These are phyloP conservation scores for Tricholoma sp. DNA, from an alignment of 768 basidiomycete species.

Conservation along the genomic window DNA sequence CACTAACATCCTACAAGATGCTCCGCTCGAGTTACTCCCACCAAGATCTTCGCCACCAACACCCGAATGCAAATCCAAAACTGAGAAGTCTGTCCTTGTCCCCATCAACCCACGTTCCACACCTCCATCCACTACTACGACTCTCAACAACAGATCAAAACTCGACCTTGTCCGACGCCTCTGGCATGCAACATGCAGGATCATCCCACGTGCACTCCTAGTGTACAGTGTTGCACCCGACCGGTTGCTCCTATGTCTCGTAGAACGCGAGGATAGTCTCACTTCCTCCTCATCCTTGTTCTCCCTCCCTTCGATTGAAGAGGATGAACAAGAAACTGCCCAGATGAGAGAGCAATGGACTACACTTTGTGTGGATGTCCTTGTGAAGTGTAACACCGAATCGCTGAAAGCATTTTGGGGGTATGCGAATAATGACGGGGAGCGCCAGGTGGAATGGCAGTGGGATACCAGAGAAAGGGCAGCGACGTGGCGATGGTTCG, in stretches of 20 bases:
- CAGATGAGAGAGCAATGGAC: conserved; percentile 55
- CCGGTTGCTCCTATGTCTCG: conserved; percentile 43
- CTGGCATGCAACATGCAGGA: conserved; percentile 43
- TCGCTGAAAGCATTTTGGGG: conserved; percentile 55
- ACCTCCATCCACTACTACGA: conserved; percentile 5
- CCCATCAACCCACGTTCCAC: conserved; percentile 6
- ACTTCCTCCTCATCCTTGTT: conserved; percentile 24
- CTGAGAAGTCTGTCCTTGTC: background rate
- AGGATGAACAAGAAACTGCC: conserved; percentile 21
- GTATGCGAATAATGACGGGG: conserved; percentile 18
- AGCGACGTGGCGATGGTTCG: conserved; percentile 53
- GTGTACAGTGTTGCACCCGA: conserved; percentile 32
- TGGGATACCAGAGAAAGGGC: conserved; percentile 38
- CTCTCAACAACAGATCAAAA: conserved; percentile 35
- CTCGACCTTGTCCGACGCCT: conserved; percentile 53
- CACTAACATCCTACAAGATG: conserved; percentile 41
- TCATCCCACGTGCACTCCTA: conserved; percentile 39
- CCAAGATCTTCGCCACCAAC: conserved; percentile 16
- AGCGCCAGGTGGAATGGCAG: conserved; percentile 18
- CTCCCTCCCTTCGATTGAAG: conserved; percentile 6
- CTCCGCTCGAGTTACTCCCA: conserved; percentile 36
- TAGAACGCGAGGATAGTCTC: conserved; percentile 42
- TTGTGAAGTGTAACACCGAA: conserved; percentile 41
- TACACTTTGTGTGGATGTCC: conserved; percentile 49
- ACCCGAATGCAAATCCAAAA: conserved; percentile 6